phyloP scores from a whole-genome alignment of 441 rosid genomes.

The Syzygium malaccense region DNA sequence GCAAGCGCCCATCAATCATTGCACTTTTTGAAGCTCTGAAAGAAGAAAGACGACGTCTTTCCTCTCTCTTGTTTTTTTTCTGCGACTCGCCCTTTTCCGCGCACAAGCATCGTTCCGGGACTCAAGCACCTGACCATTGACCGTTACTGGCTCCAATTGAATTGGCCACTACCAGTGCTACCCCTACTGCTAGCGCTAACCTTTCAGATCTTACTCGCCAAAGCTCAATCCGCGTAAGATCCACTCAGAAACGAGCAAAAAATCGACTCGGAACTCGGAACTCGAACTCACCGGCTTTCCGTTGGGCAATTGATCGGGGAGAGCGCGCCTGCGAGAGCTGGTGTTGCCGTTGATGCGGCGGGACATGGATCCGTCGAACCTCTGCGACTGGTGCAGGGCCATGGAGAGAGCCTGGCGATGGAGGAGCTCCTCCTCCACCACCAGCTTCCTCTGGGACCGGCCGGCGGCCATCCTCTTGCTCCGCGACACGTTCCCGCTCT shows the following conservation, averaged over 20 bases:
- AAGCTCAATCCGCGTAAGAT: constrained; percentile 21
- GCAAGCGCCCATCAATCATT: not conserved
- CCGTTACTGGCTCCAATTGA: not conserved
- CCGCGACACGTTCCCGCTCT: constrained; percentile 30
- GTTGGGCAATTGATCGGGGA: constrained; percentile 61
- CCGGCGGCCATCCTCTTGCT: constrained; percentile 45
- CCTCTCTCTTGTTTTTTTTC: not conserved
- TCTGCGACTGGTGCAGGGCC: constrained; percentile 89
- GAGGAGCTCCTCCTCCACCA: constrained; percentile 55
- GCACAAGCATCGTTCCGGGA: not conserved
- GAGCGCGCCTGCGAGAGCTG: constrained; percentile 57
- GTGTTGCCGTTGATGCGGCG: constrained; percentile 73
- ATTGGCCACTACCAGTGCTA: not conserved
- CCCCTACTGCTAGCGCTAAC: not conserved
- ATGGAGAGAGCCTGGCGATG: constrained; percentile 69
- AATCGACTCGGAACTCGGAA: not conserved
- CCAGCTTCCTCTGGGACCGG: constrained; percentile 65
- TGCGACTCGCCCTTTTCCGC: not conserved
- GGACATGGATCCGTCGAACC: constrained; percentile 99
- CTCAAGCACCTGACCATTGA: not conserved
- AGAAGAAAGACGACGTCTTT: not conserved
- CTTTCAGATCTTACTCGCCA: not conserved
- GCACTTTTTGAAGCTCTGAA: not conserved
- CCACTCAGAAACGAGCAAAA: not conserved
- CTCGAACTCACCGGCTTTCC: constrained; percentile 53